Percentiles rank a stretch among this genome's conserved stretches.
Evolutionary conservation across 208 protist genomes (phyloP).

Genomic region (Leishmania major): DNA sequence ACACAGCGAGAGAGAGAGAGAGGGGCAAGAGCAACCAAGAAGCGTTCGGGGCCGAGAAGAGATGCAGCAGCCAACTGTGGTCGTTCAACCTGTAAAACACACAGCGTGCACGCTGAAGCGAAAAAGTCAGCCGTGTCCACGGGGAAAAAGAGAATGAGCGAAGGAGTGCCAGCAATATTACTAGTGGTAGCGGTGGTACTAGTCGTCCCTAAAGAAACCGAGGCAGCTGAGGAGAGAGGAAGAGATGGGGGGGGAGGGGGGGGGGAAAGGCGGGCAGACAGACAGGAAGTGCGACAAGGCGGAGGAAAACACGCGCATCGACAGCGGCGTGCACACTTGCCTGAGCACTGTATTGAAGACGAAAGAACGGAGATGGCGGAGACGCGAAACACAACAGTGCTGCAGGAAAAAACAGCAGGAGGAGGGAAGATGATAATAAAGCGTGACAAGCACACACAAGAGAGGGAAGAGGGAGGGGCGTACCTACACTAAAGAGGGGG

Average conservation of each 20-base stretch:
- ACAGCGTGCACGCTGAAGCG: background rate
- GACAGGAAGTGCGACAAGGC: background rate
- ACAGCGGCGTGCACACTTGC: background rate
- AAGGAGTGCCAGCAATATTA: background rate
- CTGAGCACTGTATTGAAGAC: background rate
- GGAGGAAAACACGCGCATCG: background rate
- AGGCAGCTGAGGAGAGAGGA: background rate
- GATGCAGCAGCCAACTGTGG: background rate
- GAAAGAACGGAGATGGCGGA: background rate
- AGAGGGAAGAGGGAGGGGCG: background rate
- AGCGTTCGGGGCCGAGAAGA: background rate
- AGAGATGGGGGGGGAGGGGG: background rate
- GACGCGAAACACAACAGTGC: background rate
- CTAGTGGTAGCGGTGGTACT: background rate
- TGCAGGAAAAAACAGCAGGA: background rate
- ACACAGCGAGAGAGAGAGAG: background rate
- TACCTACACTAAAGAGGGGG: background rate
- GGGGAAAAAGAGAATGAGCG: background rate
- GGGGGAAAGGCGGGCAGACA: background rate
- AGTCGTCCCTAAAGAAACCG: background rate
- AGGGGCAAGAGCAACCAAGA: background rate
- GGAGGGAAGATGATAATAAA: background rate
- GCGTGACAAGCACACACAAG: background rate
- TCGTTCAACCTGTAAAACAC: background rate
- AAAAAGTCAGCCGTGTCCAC: background rate